Evolutionary conservation across 164 flowering plant genomes (phyloP), one percentile per base, ranked within the genome.

Genomic region (Magnolia officinalis): DNA sequence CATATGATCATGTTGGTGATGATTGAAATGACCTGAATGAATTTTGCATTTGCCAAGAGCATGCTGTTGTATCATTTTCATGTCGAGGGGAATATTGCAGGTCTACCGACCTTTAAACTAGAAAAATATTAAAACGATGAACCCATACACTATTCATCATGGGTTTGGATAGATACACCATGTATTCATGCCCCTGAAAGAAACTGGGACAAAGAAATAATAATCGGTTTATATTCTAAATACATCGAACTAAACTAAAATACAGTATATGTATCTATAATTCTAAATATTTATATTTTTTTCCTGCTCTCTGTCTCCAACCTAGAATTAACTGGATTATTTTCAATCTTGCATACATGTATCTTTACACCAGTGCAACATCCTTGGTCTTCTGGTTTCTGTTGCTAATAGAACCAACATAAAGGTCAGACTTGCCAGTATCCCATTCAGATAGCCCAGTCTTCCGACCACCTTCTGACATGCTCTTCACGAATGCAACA

Each of bases 381-480:
- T 6, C 65, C 70, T 82, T 80, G 74, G 75, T 71, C 51, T 11
- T 64, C 64, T 72, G 72, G 49, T 51, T 82, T 73, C 80, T 74
- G 76, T 85, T 79, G 66, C 45, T 80, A 72, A 92, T 69, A 13
- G 88, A 83, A 45, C 96, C 87, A 6, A 92, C 95, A 75, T 86
- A 86, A 26, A 95, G 90, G 75, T 89, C 80, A 29, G 92, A 85
- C 26, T 85, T 82, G 21, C 79, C 74, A 4, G 84, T 70, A 78
- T 94, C 95, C 7, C 67, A 26, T 71, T 84, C 89, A 2, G 92
- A 81, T 29, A 86, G 85, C 74, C 84, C 81, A 13, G 74, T 73
- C 72, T 71, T 85, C 78, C 85, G 77, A 11, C 97, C 96, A 49
- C 92, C 93, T 76, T 88, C 91, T 0, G 91, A 83, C 98, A 95